These are phyloP conservation scores for Neurospora sp. DNA, from an alignment of 495 filamentous ascomycete genomes.

Conservation along the genomic window DNA sequence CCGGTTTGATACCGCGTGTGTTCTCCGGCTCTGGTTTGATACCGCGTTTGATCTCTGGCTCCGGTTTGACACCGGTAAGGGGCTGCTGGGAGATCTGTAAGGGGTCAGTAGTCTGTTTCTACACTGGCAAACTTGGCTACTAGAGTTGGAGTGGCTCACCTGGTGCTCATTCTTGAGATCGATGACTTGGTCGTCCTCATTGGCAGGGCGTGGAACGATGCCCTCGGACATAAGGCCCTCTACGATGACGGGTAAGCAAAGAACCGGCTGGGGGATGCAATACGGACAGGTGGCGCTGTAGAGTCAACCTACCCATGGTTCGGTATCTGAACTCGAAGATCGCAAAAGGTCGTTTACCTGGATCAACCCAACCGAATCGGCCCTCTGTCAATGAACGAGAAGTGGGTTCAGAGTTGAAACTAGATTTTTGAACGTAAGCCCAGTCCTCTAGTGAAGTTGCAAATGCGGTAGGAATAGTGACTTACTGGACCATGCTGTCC, in stretches of 20 bases:
- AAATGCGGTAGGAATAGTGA: not conserved
- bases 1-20: not conserved
- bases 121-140: not conserved
- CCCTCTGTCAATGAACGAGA: rapidly evolving
- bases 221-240: constrained; percentile 6
- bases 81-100: not conserved
- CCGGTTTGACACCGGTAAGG: not conserved
- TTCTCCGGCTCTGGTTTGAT: not conserved
- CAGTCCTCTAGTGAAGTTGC: not conserved
- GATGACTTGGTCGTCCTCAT: not conserved
- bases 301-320: constrained; percentile 1
- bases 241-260: not conserved
- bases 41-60: not conserved
- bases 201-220: constrained; percentile 1
- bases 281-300: not conserved
- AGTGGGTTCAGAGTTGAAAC: not conserved
- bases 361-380: not conserved
- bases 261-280: not conserved
- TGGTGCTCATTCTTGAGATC: not conserved
- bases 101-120: not conserved
- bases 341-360: constrained; percentile 2
- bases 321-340: constrained; percentile 13
- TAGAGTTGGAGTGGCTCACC: not conserved
- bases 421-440: not conserved
- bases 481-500: constrained; percentile 2